Evolutionary conservation across 192 early-diverging fungal genomes (phyloP).

Genomic region (Obelidium mucronatum): DNA sequence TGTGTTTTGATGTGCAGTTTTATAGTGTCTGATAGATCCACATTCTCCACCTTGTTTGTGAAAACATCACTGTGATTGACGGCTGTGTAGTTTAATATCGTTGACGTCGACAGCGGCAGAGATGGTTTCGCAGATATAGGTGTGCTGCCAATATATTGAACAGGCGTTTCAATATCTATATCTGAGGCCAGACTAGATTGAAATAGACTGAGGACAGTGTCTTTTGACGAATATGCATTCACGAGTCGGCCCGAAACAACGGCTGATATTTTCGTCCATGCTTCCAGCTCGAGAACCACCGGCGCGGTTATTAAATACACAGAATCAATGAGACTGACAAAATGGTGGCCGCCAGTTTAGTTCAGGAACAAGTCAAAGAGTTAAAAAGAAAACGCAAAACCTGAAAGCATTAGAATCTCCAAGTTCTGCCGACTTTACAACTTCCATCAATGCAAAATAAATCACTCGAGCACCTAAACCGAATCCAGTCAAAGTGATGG

Average conservation of each 20-base stretch:
- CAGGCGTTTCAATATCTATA: background rate
- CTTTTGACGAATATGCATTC: conserved; percentile 83
- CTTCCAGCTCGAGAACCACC: conserved; percentile 63
- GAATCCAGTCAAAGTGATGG: conserved; percentile 88
- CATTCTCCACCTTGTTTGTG: conserved; percentile 3
- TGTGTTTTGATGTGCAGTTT: conserved; percentile 2
- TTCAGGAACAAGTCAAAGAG: background rate
- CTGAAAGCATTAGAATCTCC: conserved; percentile 14
- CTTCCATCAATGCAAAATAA: conserved; percentile 83
- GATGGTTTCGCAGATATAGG: background rate
- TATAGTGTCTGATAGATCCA: background rate
- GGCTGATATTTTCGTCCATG: conserved; percentile 74
- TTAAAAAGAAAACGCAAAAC: too few species aligned
- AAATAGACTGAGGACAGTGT: conserved; percentile 73
- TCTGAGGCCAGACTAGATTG: background rate
- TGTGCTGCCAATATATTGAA: background rate
- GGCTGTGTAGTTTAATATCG: background rate
- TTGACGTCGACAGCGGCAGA: background rate
- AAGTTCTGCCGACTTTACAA: conserved; percentile 51
- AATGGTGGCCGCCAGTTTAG: conserved; percentile 16
- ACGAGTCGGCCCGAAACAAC: conserved; percentile 84
- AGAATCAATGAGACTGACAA: conserved; percentile 81
- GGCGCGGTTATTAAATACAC: conserved; percentile 88
- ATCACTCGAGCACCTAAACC: conserved; percentile 87
- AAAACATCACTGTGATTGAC: background rate